These are phyloP conservation scores for Penicillium vulpinum DNA, from an alignment of 2,329 filamentous ascomycete species.

Conservation along the genomic window DNA sequence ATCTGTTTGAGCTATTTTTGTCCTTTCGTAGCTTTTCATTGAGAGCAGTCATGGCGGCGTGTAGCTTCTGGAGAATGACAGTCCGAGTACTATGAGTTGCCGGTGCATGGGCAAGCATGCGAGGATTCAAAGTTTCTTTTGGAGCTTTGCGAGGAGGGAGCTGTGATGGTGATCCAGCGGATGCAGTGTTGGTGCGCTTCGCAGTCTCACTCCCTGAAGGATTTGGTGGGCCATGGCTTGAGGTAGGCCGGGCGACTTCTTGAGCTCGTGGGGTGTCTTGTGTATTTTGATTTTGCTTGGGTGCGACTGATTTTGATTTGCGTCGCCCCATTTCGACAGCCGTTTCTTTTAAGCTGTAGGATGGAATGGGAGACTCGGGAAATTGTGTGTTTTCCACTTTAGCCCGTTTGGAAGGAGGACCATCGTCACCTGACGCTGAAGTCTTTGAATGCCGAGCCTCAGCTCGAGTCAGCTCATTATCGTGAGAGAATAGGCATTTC, in stretches of 20 bases:
- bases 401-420: slow-evolving; percentile 35
- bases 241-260: slow-evolving; percentile 33
- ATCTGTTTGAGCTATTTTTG: slow-evolving; percentile 32
- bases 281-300: slow-evolving; percentile 11
- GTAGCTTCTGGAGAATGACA: slow-evolving; percentile 46
- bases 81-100: slow-evolving; percentile 44
- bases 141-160: slow-evolving; percentile 34
- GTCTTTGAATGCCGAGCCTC: slow-evolving; percentile 9
- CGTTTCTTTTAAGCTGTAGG: slow-evolving; percentile 1
- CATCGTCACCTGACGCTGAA: slow-evolving; percentile 12
- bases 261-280: slow-evolving; percentile 18
- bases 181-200: background rate
- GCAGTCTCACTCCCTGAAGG: background rate
- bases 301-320: background rate
- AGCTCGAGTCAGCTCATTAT: slow-evolving; percentile 21
- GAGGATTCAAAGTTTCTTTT: slow-evolving; percentile 47
- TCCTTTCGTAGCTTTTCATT: slow-evolving; percentile 41
- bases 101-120: slow-evolving; percentile 47
- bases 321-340: background rate
- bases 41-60: slow-evolving; percentile 44
- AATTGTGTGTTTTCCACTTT: slow-evolving; percentile 15
- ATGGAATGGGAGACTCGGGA: background rate
- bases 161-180: slow-evolving; percentile 1
- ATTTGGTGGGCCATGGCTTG: slow-evolving; percentile 5
- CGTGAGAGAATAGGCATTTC: slow-evolving; percentile 61